A percentile compares a stretch with the other conserved stretches of the same genome.
Evolutionary conservation across 768 basidiomycete genomes (phyloP).

Genomic region (Coprinopsis sp.): DNA sequence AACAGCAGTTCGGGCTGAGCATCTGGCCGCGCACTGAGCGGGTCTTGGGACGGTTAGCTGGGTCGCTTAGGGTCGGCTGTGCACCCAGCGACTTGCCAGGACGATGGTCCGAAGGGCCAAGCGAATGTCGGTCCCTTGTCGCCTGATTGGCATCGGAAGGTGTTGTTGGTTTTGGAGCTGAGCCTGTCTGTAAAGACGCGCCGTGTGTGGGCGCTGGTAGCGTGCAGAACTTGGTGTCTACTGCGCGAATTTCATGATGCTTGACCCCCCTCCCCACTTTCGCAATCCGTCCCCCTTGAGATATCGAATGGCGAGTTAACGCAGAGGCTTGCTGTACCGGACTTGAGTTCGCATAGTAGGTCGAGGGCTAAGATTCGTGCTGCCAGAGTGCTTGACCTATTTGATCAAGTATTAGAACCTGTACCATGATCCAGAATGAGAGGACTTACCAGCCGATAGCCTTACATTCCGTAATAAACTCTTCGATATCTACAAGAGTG

Average conservation of each 20-base stretch:
- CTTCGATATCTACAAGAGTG: conserved; percentile 82
- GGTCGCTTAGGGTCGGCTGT: no score
- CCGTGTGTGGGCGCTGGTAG: neutral
- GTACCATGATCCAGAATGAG: conserved; percentile 16
- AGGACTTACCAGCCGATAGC: conserved; percentile 73
- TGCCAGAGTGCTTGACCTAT: conserved; percentile 59
- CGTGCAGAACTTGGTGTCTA: conserved; percentile 14
- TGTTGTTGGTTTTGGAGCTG: no score
- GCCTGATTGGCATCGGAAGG: no score
- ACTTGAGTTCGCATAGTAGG: conserved; percentile 78
- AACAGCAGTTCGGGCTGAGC: no score
- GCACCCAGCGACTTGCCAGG: no score
- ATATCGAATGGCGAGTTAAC: conserved; percentile 86
- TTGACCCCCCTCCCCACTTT: conserved; percentile 78
- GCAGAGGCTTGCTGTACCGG: conserved; percentile 87
- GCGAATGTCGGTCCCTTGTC: conserved; percentile 61
- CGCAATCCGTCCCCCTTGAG: conserved; percentile 76
- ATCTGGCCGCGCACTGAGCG: no score
- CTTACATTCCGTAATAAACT: conserved; percentile 89
- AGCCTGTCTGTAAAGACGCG: no score
- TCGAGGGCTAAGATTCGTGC: conserved; percentile 60
- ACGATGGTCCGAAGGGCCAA: no score
- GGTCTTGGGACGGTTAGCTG: neutral
- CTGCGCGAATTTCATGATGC: conserved; percentile 66
- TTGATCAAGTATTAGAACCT: conserved; percentile 4